phyloP scores from a whole-genome alignment of 495 filamentous ascomycete genomes.

The Entonaema liquescens region DNA sequence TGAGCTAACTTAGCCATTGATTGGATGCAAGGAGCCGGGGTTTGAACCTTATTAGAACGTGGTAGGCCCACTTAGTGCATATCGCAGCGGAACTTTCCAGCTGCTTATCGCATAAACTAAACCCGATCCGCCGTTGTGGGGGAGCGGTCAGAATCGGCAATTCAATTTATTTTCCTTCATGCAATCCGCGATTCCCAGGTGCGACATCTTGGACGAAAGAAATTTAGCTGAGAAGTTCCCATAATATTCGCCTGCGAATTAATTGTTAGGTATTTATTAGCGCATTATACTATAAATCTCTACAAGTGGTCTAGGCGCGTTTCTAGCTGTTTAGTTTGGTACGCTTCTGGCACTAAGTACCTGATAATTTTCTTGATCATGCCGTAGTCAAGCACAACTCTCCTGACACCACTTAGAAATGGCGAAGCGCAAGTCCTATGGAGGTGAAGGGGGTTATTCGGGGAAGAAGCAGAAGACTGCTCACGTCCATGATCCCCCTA shows the following conservation, averaged over 20 bases:
- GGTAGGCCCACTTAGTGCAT: background rate
- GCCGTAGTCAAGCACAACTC: conserved; percentile 27
- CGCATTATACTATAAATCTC: background rate
- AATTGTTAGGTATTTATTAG: background rate
- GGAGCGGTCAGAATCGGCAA: conserved; percentile 43
- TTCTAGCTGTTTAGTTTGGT: background rate
- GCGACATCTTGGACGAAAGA: background rate
- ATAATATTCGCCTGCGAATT: background rate
- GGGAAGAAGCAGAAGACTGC: conserved; percentile 46
- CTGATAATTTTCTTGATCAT: conserved; percentile 22
- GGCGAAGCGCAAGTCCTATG: conserved; percentile 52
- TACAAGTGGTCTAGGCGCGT: background rate
- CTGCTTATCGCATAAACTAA: conserved; percentile 25
- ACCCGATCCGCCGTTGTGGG: conserved; percentile 4
- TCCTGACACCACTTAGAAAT: conserved; percentile 37
- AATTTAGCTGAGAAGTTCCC: background rate
- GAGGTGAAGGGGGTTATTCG: conserved; percentile 43
- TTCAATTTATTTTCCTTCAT: conserved; percentile 38
- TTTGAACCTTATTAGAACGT: conserved; percentile 1
- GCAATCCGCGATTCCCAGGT: conserved; percentile 3
- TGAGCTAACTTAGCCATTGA: too few species aligned
- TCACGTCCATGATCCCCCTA: conserved; percentile 57
- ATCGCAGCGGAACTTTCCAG: background rate
- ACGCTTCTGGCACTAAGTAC: background rate
- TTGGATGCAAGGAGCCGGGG: background rate